Percentiles rank a stretch among this genome's conserved stretches.
phyloP scores from a whole-genome alignment of 176 grass and related monocot genomes.

The Poa pratensis region DNA sequence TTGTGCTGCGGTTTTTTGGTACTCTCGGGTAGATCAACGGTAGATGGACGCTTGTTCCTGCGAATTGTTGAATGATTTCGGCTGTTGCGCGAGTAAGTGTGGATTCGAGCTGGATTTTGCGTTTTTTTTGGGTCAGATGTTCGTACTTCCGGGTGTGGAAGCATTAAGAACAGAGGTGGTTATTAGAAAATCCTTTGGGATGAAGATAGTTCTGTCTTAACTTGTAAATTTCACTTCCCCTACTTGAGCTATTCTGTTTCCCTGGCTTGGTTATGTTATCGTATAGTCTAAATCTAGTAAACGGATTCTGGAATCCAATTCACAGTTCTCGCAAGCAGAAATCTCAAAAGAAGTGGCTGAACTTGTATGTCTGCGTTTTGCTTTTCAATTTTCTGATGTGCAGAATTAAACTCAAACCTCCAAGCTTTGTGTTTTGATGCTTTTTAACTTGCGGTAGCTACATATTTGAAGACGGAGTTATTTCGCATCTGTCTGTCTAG shows the following conservation, averaged over 20 bases:
- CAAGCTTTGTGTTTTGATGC: not conserved
- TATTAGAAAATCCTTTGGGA: not conserved
- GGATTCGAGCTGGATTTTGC: not conserved
- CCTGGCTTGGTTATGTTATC: not conserved
- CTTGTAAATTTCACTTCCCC: not conserved
- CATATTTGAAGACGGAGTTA: not conserved
- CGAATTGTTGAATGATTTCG: not conserved
- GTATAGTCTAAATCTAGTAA: not conserved
- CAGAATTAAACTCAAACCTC: not conserved
- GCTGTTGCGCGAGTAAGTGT: not conserved
- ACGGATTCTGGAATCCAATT: not conserved
- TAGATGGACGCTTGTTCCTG: not conserved
- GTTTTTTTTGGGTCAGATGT: not conserved
- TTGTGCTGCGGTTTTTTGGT: not conserved
- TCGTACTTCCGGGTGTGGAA: too few relatives aligned
- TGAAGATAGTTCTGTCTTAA: not conserved
- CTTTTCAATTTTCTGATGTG: not conserved
- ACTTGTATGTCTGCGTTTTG: not conserved
- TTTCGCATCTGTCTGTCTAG: not conserved
- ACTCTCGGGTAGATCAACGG: not conserved
- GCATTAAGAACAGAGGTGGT: not conserved
- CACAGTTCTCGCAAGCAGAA: not conserved
- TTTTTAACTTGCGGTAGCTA: not conserved
- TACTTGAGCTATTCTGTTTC: constrained; percentile 2
- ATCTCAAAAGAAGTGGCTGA: constrained; percentile 19